phyloP scores from a whole-genome alignment of 2,329 filamentous ascomycete genomes.

The Graphilbum sp. region DNA sequence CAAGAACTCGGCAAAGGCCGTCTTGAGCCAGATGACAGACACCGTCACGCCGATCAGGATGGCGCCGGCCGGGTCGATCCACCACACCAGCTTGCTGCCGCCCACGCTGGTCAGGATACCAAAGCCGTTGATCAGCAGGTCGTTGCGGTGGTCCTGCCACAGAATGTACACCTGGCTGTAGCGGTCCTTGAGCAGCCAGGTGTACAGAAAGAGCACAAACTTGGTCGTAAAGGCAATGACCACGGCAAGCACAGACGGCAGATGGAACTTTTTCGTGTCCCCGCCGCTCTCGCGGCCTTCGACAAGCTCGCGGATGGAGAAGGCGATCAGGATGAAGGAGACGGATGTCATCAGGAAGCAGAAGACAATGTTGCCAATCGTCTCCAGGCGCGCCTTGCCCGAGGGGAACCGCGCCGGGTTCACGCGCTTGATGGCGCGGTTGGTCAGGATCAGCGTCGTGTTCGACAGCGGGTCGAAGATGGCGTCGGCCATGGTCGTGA shows the following conservation, averaged over 20 bases:
- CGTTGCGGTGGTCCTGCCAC: slow-evolving; percentile 95
- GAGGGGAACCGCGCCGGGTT: slow-evolving; percentile 77
- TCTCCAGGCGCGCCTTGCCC: slow-evolving; percentile 87
- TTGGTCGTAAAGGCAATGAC: slow-evolving; percentile 74
- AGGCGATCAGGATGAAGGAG: slow-evolving; percentile 81
- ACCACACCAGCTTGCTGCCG: slow-evolving; percentile 78
- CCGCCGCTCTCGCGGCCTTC: slow-evolving; percentile 24
- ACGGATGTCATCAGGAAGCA: slow-evolving; percentile 93
- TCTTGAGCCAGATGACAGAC: slow-evolving; percentile 64
- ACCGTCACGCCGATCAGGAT: slow-evolving; percentile 70
- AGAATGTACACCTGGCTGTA: slow-evolving; percentile 86
- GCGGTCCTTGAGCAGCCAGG: slow-evolving; percentile 76
- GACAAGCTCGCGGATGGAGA: slow-evolving; percentile 58
- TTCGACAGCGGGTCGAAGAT: slow-evolving; percentile 89
- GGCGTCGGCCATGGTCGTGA: slow-evolving; percentile 93
- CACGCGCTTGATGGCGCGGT: slow-evolving; percentile 75
- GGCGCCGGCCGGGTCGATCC: slow-evolving; percentile 87
- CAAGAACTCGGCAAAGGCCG: slow-evolving; percentile 78
- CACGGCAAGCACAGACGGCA: slow-evolving; percentile 76
- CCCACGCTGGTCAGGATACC: slow-evolving; percentile 85
- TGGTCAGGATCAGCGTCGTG: slow-evolving; percentile 68
- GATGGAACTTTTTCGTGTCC: slow-evolving; percentile 50
- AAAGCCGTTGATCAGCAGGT: slow-evolving; percentile 90
- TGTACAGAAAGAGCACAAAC: slow-evolving; percentile 71
- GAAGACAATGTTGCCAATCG: slow-evolving; percentile 88